Evolutionary conservation across 2,329 filamentous ascomycete genomes (phyloP).

Genomic region (Zymoseptoria ardabiliae): DNA sequence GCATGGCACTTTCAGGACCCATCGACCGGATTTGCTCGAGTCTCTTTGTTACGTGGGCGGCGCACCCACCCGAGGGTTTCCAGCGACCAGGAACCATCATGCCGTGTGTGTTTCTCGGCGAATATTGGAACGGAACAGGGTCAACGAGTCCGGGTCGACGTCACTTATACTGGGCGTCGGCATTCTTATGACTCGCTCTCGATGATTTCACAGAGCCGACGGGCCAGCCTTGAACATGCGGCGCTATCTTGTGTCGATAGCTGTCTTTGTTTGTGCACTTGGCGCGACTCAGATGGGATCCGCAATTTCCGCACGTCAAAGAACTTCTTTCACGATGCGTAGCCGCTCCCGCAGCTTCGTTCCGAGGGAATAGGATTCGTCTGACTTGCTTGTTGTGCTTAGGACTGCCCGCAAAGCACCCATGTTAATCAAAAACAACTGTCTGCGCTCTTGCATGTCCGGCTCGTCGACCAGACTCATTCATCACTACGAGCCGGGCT

Average conservation of each 20-base stretch:
- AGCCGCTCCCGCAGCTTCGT: slow-evolving; percentile 8
- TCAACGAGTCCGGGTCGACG: not conserved
- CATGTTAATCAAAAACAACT: not conserved
- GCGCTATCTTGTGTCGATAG: not conserved
- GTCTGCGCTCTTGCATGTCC: not conserved
- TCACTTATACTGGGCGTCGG: not conserved
- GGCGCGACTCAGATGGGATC: not conserved
- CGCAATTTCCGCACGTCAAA: slow-evolving; percentile 19
- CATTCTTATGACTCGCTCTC: not conserved
- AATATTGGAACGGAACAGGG: not conserved
- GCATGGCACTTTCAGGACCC: not conserved
- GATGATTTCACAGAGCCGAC: not conserved
- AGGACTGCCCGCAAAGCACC: not conserved
- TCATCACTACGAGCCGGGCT: slow-evolving; percentile 17
- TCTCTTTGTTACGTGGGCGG: not conserved
- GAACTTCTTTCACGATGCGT: slow-evolving; percentile 17
- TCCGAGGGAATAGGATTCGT: not conserved
- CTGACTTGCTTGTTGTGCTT: not conserved
- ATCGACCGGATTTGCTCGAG: not conserved
- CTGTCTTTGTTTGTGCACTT: slow-evolving; percentile 18
- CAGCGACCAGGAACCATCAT: not conserved
- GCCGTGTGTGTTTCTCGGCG: not conserved
- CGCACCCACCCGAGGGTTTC: not conserved
- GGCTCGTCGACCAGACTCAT: not conserved
- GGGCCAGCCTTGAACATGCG: not conserved